These are phyloP conservation scores for Coniochaeta hoffmannii DNA, from an alignment of 2,329 filamentous ascomycete genomes.

Conservation along the genomic window DNA sequence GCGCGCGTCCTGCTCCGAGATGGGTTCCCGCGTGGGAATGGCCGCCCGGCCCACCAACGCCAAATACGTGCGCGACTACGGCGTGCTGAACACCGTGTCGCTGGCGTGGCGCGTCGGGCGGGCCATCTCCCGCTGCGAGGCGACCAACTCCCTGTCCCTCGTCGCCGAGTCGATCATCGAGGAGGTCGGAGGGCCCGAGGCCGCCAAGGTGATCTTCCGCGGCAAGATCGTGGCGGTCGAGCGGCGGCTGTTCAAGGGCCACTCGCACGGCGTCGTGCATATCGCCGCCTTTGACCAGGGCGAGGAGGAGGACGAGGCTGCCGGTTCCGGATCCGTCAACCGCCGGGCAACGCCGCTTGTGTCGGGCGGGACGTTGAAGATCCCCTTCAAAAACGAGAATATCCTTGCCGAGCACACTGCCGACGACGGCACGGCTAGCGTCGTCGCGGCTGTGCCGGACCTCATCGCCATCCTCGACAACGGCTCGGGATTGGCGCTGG, in stretches of 20 bases:
- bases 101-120: conserved; percentile 40
- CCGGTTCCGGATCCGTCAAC: conserved; percentile 4
- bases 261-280: conserved; percentile 34
- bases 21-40: conserved; percentile 30
- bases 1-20: conserved; percentile 30
- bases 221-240: conserved; percentile 47
- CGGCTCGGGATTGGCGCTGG: conserved; percentile 39
- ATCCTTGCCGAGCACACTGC: conserved; percentile 12
- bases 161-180: conserved; percentile 40
- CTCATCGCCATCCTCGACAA: conserved; percentile 40
- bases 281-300: conserved; percentile 13
- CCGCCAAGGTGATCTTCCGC: conserved; percentile 39
- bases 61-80: conserved; percentile 22
- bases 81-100: conserved; percentile 27
- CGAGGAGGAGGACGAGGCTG: conserved; percentile 14
- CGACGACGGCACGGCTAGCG: conserved; percentile 12
- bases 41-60: conserved; percentile 23
- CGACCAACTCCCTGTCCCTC: conserved; percentile 32
- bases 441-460: conserved; percentile 40
- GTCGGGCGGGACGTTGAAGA: conserved; percentile 13
- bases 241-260: conserved; percentile 38
- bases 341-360: conserved; percentile 5
- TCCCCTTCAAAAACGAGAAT: conserved; percentile 22
- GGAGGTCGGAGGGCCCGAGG: conserved; percentile 36
- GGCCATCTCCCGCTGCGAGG: conserved; percentile 32